These are phyloP conservation scores for Microbotryomycetes sp. DNA, from an alignment of 1,284 basidiomycete species.

Conservation along the genomic window DNA sequence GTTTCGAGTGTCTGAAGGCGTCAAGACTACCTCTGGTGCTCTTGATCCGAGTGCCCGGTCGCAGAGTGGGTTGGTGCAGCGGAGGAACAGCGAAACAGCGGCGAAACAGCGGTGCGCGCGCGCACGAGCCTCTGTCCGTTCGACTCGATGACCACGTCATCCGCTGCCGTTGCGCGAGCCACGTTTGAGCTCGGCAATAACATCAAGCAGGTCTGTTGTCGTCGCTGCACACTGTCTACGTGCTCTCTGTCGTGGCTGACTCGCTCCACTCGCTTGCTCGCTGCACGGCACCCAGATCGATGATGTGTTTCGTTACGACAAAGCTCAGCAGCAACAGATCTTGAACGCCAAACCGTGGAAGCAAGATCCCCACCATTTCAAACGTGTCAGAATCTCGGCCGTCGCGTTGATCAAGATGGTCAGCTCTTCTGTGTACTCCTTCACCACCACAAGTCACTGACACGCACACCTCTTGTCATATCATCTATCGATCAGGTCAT, in stretches of 20 bases:
- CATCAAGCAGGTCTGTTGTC: conserved; percentile 51
- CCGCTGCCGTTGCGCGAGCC: conserved; percentile 56
- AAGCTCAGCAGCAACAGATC: conserved; percentile 21
- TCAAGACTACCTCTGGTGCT: too few relatives aligned
- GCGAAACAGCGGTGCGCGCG: too few relatives aligned
- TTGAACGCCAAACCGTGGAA: conserved; percentile 75
- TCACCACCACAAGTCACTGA: not conserved
- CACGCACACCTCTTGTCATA: not conserved
- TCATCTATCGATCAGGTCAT: conserved; percentile 60
- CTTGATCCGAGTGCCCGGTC: too few relatives aligned
- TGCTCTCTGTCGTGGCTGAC: not conserved
- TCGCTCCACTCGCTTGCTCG: not conserved
- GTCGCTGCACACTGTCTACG: not conserved
- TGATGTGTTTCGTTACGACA: conserved; percentile 58
- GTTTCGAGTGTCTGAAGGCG: too few relatives aligned
- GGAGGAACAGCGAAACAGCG: too few relatives aligned
- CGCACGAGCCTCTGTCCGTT: not conserved
- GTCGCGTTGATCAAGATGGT: conserved; percentile 98
- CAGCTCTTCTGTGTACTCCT: conserved; percentile 17
- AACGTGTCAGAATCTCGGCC: conserved; percentile 87
- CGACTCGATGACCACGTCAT: not conserved
- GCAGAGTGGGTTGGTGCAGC: too few relatives aligned
- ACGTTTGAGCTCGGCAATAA: conserved; percentile 80
- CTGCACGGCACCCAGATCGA: conserved; percentile 48
- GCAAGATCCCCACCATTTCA: conserved; percentile 87